A percentile compares a stretch with the other conserved stretches of the same genome.
Conservation (phyloP, 305 asterid genomes). For the Fraxinus floribunda region DNA sequence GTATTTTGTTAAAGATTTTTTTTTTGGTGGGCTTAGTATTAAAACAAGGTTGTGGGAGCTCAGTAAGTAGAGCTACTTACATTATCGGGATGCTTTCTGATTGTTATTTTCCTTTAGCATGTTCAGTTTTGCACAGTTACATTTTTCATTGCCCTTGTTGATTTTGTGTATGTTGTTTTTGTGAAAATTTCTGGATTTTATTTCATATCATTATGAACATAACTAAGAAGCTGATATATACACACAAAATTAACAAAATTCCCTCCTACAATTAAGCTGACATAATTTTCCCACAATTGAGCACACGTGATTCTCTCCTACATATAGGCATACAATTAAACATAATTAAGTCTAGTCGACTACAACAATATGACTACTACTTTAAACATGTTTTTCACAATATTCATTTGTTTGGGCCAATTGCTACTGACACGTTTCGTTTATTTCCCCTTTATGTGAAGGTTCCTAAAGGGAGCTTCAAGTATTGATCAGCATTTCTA, state of each 20-base stretch:
- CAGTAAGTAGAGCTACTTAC: not conserved
- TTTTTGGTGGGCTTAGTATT: not conserved
- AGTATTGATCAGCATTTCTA: conserved; percentile 87
- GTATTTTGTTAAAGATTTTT: not conserved
- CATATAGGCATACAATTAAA: conserved; percentile 28
- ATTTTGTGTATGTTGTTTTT: conserved; percentile 9
- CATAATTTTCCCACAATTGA: not conserved
- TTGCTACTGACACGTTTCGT: conserved; percentile 26
- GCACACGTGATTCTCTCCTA: not conserved
- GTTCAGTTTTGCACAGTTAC: not conserved
- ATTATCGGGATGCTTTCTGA: not conserved
- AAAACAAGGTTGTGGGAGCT: not conserved
- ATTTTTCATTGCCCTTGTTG: conserved; percentile 8
- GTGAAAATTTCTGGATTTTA: not conserved
- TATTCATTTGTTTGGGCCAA: conserved; percentile 2
- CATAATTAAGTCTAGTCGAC: not conserved
- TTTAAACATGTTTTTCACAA: not conserved
- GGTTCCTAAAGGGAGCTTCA: conserved; percentile 95
- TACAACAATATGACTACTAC: not conserved
- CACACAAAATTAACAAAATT: not conserved
- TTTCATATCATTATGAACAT: conserved; percentile 40
- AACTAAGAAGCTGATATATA: conserved; percentile 64
- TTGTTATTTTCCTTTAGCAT: not conserved
- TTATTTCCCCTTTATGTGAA: conserved; percentile 35
- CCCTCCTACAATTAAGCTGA: not conserved